Base-by-base conservation (phyloP, 805 yeast genomes). In the Debaryomyces maramus region DNA sequence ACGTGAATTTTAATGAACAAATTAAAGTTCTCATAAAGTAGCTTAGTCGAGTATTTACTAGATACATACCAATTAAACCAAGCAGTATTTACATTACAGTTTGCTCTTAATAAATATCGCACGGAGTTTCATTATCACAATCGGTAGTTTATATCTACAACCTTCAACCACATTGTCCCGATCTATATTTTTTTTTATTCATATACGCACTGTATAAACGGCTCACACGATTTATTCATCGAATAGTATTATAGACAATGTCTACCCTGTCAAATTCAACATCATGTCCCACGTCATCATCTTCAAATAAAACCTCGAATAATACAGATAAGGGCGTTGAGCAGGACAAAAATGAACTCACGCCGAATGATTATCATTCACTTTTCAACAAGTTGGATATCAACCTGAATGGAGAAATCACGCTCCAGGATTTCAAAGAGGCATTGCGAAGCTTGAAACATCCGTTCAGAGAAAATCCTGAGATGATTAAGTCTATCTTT, bases 391-490 rank as follows among this genome's bases (percentile, higher is more conserved):
- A 60, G 38, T 54, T 70, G 33, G 75, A 70, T 45, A 50, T 65
- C 8, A 49, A 63, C 17, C 58, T 68, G 16, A 57, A 61, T n/a
- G 84, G 84, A 1, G 70, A 66, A 42, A 66, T 80, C 39, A 70
- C 78, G 1, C 55, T 75, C 6, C 58, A 61, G 26, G 80, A 76
- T 39, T 77, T 78, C 53, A 66, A 67, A 39, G 51, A 59, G 24
- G 80, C 81, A 6, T 57, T 77, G 40, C 60, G 63, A 40, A 46
- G 60, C 18, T 52, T 73, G 27, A 72, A 81, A 40, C 89, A 85
- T 58, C 95, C 91, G 1, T 63, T 85, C 16, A 77, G 77, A 36
- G 70, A 78, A 41, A 78, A 80, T 18, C 75, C 77, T 4, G 80
- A 73, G 36, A 80, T 88, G 23, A 73, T 84, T 32, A 63, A 65